Conservation (phyloP, 306 rosid genomes). For the Calophaca sinica region DNA sequence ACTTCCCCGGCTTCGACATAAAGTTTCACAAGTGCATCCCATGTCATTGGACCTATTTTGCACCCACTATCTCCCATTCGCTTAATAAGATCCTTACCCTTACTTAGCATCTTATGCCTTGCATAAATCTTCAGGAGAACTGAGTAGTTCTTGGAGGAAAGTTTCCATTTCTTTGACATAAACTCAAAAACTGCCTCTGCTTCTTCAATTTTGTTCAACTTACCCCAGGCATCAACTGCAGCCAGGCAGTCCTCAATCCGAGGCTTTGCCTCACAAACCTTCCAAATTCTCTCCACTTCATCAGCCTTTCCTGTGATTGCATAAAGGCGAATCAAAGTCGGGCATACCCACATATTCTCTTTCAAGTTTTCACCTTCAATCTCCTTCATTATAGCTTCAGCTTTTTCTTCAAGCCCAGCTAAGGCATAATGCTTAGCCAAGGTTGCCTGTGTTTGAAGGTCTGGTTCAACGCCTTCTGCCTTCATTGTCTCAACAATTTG, state of each 20-base stretch:
- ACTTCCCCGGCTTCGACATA: slow-evolving; percentile 72
- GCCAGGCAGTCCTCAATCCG: slow-evolving; percentile 54
- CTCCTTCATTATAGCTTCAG: slow-evolving; percentile 67
- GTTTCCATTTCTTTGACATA: slow-evolving; percentile 57
- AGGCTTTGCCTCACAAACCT: slow-evolving; percentile 62
- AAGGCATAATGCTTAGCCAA: slow-evolving; percentile 69
- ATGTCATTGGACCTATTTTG: slow-evolving; percentile 57
- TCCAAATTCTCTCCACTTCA: slow-evolving; percentile 82
- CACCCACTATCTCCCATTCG: slow-evolving; percentile 63
- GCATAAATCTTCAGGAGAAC: slow-evolving; percentile 65
- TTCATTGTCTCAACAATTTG: slow-evolving; percentile 77
- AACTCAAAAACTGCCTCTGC: slow-evolving; percentile 78
- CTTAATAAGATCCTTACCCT: slow-evolving; percentile 78
- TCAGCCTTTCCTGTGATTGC: slow-evolving; percentile 72
- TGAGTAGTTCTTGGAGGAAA: slow-evolving; percentile 52
- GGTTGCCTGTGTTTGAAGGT: slow-evolving; percentile 41
- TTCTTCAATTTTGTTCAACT: slow-evolving; percentile 63
- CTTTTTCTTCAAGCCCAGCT: slow-evolving; percentile 68
- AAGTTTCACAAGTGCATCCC: slow-evolving; percentile 74
- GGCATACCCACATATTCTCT: slow-evolving; percentile 48
- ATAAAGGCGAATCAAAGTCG: slow-evolving; percentile 59
- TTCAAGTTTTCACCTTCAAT: slow-evolving; percentile 69
- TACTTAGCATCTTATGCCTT: slow-evolving; percentile 60
- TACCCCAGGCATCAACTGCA: slow-evolving; percentile 83
- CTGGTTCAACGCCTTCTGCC: slow-evolving; percentile 70